Percentiles rank a stretch among this genome's conserved stretches.
These are phyloP conservation scores for Eragrostis nindensis DNA, from an alignment of 176 grass and related monocot species.

Conservation along the genomic window DNA sequence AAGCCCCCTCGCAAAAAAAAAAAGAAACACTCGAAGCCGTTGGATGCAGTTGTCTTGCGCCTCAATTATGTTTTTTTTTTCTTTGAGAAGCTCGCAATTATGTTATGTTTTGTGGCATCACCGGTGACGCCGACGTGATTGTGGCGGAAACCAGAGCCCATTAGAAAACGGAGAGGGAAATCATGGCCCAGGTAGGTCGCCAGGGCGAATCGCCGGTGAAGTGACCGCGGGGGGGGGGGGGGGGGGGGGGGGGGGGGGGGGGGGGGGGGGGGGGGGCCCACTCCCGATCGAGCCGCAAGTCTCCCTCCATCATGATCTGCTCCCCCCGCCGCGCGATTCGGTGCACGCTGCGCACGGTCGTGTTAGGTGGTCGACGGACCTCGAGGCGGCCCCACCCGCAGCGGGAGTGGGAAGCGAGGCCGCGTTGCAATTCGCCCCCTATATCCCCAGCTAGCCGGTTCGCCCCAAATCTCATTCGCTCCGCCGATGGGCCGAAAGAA, in stretches of 20 bases:
- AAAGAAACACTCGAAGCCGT: too few relatives aligned
- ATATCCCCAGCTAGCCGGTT: neutral
- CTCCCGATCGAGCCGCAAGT: too few relatives aligned
- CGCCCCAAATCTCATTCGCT: slow-evolving; percentile 47
- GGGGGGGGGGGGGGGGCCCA: too few relatives aligned
- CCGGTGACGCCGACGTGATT: neutral
- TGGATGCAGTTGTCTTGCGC: neutral
- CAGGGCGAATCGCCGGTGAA: neutral
- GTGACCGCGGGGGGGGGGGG: too few relatives aligned
- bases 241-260: too few relatives aligned
- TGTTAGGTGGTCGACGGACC: slow-evolving; percentile 18
- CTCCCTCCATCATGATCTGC: too few relatives aligned
- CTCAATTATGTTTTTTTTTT: too few relatives aligned
- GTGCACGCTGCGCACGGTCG: neutral
- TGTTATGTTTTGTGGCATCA: neutral
- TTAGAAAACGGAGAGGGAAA: too few relatives aligned
- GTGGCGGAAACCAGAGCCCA: neutral
- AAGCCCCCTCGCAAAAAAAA: too few relatives aligned
- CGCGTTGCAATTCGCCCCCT: neutral
- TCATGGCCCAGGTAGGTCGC: too few relatives aligned
- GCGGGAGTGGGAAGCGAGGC: neutral
- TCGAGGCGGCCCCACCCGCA: slow-evolving; percentile 5
- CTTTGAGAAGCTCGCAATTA: too few relatives aligned
- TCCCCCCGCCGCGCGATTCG: neutral
- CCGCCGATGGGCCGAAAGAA: slow-evolving; percentile 73